Conservation (phyloP, 352 stramenopile species). For the Phytophthora idaei region DNA sequence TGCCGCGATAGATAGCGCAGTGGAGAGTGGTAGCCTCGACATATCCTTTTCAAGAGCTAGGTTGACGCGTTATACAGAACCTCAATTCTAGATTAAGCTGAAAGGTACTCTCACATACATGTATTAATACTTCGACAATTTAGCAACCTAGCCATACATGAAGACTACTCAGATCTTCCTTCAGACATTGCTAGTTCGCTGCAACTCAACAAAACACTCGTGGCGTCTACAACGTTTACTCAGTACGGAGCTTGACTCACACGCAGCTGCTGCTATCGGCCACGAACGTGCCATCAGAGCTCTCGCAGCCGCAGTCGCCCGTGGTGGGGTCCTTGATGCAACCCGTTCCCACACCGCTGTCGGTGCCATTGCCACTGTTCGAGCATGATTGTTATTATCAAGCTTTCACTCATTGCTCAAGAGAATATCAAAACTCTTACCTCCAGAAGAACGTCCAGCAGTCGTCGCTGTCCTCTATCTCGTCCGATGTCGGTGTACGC, state of each 20-base stretch:
- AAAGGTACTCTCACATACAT: no score
- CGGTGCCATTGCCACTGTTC: slow-evolving; percentile 22
- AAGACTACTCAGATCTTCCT: no score
- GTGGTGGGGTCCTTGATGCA: slow-evolving; percentile 36
- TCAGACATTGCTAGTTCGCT: no score
- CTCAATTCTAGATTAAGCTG: no score
- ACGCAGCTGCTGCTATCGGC: slow-evolving; percentile 27
- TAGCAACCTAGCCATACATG: no score
- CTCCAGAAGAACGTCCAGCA: slow-evolving; percentile 46
- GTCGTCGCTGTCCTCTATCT: slow-evolving; percentile 30
- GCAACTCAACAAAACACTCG: no score
- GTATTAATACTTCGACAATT: no score
- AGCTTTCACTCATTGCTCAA: not conserved
- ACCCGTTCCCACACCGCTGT: slow-evolving; percentile 21
- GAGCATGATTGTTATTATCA: slow-evolving; percentile 4
- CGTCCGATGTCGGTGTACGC: slow-evolving; percentile 18
- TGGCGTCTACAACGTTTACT: not conserved
- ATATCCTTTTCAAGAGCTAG: no score
- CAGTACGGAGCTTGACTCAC: slow-evolving; percentile 9
- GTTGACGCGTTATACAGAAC: no score
- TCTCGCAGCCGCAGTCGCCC: slow-evolving; percentile 37
- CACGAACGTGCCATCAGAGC: slow-evolving; percentile 36
- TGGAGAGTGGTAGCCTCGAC: no score
- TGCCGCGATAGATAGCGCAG: no score
- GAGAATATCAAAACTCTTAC: slow-evolving; percentile 16